Evolutionary conservation across 2,329 filamentous ascomycete genomes (phyloP).

Genomic region (Curvularia sp.): DNA sequence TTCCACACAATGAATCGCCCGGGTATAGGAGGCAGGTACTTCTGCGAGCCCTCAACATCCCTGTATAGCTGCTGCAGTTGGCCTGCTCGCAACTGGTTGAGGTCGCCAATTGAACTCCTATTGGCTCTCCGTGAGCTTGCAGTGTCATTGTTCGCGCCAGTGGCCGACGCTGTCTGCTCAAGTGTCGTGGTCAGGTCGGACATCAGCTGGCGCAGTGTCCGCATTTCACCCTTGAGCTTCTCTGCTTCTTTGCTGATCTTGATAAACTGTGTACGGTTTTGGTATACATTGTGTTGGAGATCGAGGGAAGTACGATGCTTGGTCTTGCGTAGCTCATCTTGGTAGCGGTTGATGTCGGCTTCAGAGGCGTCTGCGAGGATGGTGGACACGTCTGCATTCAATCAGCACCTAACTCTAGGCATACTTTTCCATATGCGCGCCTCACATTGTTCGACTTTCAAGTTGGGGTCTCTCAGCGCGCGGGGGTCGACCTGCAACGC

Average conservation of each 20-base stretch:
- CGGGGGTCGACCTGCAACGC: conserved; percentile 76
- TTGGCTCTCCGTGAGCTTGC: conserved; percentile 65
- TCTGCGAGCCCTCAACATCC: conserved; percentile 96
- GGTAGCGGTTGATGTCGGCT: conserved; percentile 83
- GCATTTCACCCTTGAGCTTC: conserved; percentile 96
- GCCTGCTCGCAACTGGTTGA: conserved; percentile 72
- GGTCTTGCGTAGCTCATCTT: conserved; percentile 75
- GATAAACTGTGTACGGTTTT: conserved; percentile 98
- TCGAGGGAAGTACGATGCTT: conserved; percentile 81
- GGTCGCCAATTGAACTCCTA: conserved; percentile 83
- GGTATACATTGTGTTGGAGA: conserved; percentile 92
- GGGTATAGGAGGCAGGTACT: conserved; percentile 87
- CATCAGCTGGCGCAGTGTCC: conserved; percentile 87
- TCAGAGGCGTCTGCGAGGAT: conserved; percentile 86
- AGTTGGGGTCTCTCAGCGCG: conserved; percentile 77
- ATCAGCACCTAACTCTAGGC: conserved; percentile 11
- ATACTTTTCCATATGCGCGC: not conserved
- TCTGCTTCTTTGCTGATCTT: conserved; percentile 99
- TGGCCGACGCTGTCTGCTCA: conserved; percentile 56
- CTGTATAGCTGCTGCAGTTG: conserved; percentile 87
- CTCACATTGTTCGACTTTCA: conserved; percentile 80
- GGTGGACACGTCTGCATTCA: conserved; percentile 64
- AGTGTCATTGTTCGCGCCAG: conserved; percentile 46
- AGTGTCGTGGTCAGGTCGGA: conserved; percentile 74
- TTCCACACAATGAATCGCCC: conserved; percentile 96